These are phyloP conservation scores for Begonia peltatifolia DNA, from an alignment of 306 rosid genomes.

Conservation along the genomic window DNA sequence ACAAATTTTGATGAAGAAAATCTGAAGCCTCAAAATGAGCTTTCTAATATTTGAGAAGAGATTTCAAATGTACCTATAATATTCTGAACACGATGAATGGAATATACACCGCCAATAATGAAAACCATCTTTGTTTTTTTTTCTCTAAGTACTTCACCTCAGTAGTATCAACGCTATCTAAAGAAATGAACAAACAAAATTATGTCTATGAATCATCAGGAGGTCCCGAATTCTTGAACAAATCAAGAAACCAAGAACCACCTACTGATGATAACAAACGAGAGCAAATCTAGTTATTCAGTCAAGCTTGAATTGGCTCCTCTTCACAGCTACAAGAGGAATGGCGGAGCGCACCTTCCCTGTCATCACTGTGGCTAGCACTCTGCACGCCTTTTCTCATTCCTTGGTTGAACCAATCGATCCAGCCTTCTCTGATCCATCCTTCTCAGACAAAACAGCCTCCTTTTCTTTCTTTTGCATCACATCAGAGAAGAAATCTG, in stretches of 20 bases:
- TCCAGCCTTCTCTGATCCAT: constrained; percentile 14
- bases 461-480: constrained; percentile 24
- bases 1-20: constrained; percentile 11
- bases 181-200: constrained; percentile 23
- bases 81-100: constrained; percentile 37
- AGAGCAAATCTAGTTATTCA: background rate
- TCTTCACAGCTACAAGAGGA: constrained; percentile 18
- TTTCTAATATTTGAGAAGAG: constrained; percentile 29
- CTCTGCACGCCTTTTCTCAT: constrained; percentile 18
- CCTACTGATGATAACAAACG: background rate
- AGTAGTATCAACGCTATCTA: constrained; percentile 37
- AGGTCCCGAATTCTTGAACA: constrained; percentile 17
- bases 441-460: constrained; percentile 8
- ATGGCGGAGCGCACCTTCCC: constrained; percentile 15
- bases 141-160: constrained; percentile 36
- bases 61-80: constrained; percentile 34
- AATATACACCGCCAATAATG: constrained; percentile 43
- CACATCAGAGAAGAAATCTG: constrained; percentile 68
- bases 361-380: constrained; percentile 26
- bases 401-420: constrained; percentile 19
- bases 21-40: constrained; percentile 37
- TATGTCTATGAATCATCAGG: constrained; percentile 10
- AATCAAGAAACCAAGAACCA: constrained; percentile 7
- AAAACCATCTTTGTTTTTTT: constrained; percentile 13
- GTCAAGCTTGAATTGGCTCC: constrained; percentile 25